Conservation (phyloP, 306 rosid genomes). For the Ormosia semicastrata region DNA sequence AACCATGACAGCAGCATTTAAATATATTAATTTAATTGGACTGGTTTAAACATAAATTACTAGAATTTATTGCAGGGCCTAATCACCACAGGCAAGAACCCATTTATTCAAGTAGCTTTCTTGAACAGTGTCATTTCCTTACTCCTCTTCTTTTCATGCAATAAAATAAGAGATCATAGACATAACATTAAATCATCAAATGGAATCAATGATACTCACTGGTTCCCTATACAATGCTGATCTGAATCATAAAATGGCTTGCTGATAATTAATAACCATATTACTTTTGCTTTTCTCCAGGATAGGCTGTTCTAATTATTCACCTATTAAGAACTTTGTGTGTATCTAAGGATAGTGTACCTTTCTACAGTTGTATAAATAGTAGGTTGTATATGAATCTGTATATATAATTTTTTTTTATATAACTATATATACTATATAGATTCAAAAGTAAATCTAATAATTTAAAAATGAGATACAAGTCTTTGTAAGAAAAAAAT, state of each 20-base stretch:
- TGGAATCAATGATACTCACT: neutral
- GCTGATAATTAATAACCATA: neutral
- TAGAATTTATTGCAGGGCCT: too few relatives aligned
- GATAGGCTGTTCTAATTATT: neutral
- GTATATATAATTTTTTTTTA: neutral
- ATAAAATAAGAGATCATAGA: neutral
- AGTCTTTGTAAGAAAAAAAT: neutral
- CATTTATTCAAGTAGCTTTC: neutral
- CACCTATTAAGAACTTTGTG: too few relatives aligned
- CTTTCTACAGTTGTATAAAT: neutral
- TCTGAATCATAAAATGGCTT: neutral
- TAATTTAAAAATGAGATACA: neutral
- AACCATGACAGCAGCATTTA: too few relatives aligned
- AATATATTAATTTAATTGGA: too few relatives aligned
- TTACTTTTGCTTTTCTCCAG: neutral
- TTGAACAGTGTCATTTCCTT: neutral
- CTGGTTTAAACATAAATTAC: too few relatives aligned
- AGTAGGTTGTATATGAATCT: neutral
- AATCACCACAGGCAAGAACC: neutral
- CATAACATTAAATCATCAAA: neutral
- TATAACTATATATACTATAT: neutral
- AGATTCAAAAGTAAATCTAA: neutral
- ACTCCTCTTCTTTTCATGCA: neutral
- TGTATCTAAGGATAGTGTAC: neutral
- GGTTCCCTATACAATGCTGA: neutral